Evolutionary conservation across 306 rosid species (phyloP).

Genomic region (Ceratonia siliqua): DNA sequence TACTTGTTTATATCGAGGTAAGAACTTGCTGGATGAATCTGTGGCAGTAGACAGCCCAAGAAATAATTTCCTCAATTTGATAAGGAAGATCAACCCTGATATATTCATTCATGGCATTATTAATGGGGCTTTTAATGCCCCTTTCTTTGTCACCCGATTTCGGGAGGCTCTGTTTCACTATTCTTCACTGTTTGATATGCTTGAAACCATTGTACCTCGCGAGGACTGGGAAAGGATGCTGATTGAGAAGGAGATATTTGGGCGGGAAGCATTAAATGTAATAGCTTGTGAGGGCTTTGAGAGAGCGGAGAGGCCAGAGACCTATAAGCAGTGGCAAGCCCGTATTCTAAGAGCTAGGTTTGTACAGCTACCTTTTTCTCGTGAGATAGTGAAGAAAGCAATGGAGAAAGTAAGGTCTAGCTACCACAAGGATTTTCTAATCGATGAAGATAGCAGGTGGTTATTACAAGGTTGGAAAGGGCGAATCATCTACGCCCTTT

Average conservation of each 20-base stretch:
- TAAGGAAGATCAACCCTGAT: slow-evolving; percentile 74
- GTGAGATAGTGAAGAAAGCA: slow-evolving; percentile 48
- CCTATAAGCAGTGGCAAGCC: slow-evolving; percentile 93
- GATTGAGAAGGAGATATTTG: slow-evolving; percentile 82
- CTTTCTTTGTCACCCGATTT: slow-evolving; percentile 92
- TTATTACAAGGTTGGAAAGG: slow-evolving; percentile 98
- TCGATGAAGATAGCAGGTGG: slow-evolving; percentile 86
- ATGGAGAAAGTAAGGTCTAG: slow-evolving; percentile 49
- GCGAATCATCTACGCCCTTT: slow-evolving; percentile 71
- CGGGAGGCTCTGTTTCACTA: slow-evolving; percentile 91
- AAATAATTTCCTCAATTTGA: slow-evolving; percentile 61
- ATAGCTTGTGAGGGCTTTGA: slow-evolving; percentile 97
- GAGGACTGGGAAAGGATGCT: slow-evolving; percentile 88
- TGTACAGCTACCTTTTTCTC: slow-evolving; percentile 50
- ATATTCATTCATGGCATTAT: slow-evolving; percentile 73
- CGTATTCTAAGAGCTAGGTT: slow-evolving; percentile 86
- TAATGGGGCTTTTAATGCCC: slow-evolving; percentile 91
- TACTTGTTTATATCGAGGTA: slow-evolving; percentile 72
- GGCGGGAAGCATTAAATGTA: slow-evolving; percentile 88
- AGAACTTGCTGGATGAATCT: slow-evolving; percentile 86
- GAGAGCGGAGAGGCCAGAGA: slow-evolving; percentile 96
- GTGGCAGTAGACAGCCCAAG: slow-evolving; percentile 73
- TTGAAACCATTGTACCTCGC: slow-evolving; percentile 84
- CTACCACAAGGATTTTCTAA: slow-evolving; percentile 85
- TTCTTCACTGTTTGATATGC: slow-evolving; percentile 91